phyloP scores from a whole-genome alignment of 805 yeast species.

The Torulaspora quercuum region DNA sequence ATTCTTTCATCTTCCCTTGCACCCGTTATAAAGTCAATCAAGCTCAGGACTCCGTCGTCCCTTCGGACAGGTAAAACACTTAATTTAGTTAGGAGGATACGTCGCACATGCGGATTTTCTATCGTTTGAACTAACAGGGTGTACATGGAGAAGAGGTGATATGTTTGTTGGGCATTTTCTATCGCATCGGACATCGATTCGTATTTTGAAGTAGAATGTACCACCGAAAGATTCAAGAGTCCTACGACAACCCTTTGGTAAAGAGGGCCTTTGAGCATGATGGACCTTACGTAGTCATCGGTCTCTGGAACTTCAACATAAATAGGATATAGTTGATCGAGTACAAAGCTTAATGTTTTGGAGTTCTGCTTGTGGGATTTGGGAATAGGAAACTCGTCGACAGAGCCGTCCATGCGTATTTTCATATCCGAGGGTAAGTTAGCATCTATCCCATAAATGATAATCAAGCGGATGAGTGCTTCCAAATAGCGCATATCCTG shows the following conservation, averaged over 20 bases:
- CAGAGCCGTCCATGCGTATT: conserved; percentile 55
- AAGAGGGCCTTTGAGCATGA: conserved; percentile 63
- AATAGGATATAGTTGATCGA: conserved; percentile 24
- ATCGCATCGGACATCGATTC: conserved; percentile 26
- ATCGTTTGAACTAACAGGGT: conserved; percentile 53
- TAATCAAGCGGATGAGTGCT: conserved; percentile 56
- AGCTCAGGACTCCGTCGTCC: conserved; percentile 64
- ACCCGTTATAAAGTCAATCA: conserved; percentile 76
- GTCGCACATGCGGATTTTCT: conserved; percentile 46
- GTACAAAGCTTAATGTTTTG: conserved; percentile 17
- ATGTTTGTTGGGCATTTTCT: conserved; percentile 57
- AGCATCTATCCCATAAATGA: conserved; percentile 70
- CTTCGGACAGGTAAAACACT: conserved; percentile 55
- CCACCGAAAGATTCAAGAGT: conserved; percentile 22
- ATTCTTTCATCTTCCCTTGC: conserved; percentile 64
- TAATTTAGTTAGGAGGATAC: conserved; percentile 47
- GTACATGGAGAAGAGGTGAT: conserved; percentile 58
- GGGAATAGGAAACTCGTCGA: conserved; percentile 26
- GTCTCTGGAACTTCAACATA: conserved; percentile 18
- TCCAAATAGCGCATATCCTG: conserved; percentile 81
- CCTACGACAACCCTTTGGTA: conserved; percentile 56
- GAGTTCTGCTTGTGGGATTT: conserved; percentile 14
- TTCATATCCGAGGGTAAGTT: conserved; percentile 55
- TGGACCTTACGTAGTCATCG: conserved; percentile 33
- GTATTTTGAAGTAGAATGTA: background rate